These are phyloP conservation scores for Pleoardoris graminearum DNA, from an alignment of 2,329 filamentous ascomycete genomes.

Conservation along the genomic window DNA sequence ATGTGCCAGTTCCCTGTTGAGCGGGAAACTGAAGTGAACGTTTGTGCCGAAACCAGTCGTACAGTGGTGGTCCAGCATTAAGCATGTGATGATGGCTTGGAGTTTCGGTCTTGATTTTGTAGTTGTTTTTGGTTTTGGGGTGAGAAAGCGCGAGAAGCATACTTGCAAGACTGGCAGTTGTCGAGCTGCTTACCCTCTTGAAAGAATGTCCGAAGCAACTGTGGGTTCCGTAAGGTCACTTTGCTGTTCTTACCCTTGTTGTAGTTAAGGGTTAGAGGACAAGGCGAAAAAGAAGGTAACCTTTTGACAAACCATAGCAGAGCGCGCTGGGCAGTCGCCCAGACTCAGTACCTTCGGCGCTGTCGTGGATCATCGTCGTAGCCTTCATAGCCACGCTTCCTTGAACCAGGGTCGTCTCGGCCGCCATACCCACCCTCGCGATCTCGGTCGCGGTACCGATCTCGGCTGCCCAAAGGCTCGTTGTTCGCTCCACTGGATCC, in stretches of 20 bases:
- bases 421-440: slow-evolving; percentile 33
- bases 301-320: slow-evolving; percentile 45
- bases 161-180: background rate
- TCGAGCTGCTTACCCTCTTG: slow-evolving; percentile 32
- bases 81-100: background rate
- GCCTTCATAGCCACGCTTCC: slow-evolving; percentile 69
- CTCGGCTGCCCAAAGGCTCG: slow-evolving; percentile 71
- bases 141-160: background rate
- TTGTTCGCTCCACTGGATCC: slow-evolving; percentile 75
- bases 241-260: slow-evolving; percentile 42
- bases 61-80: background rate
- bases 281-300: slow-evolving; percentile 39
- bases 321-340: slow-evolving; percentile 21
- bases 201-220: slow-evolving; percentile 9
- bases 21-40: background rate
- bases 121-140: background rate
- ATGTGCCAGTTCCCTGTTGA: background rate
- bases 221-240: slow-evolving; percentile 22
- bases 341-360: slow-evolving; percentile 61
- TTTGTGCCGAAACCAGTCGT: background rate
- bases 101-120: background rate
- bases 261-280: slow-evolving; percentile 32
- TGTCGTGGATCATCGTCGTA: slow-evolving; percentile 75
- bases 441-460: slow-evolving; percentile 49
- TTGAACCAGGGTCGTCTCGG: slow-evolving; percentile 51